Evolutionary conservation across 2,329 filamentous ascomycete species (phyloP).

Genomic region (Cadophora sp.): DNA sequence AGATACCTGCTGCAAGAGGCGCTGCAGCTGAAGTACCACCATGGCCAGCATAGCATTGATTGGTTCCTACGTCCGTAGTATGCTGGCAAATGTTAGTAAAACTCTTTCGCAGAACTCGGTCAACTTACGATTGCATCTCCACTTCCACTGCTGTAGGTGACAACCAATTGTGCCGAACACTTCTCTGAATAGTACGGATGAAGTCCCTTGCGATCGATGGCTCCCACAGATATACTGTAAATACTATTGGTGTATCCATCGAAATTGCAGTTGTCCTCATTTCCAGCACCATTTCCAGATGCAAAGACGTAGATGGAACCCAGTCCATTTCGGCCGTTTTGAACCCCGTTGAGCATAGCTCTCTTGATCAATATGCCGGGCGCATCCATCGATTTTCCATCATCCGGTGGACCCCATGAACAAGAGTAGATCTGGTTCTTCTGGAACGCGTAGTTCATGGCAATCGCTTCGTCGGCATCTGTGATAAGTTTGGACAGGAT

Average conservation of each 20-base stretch:
- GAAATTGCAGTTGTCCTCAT: constrained; percentile 97
- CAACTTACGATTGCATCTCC: constrained; percentile 77
- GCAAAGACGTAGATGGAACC: constrained; percentile 97
- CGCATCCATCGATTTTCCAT: constrained; percentile 91
- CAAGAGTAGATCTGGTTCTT: constrained; percentile 98
- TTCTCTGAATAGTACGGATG: constrained; percentile 97
- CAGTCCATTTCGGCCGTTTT: constrained; percentile 81
- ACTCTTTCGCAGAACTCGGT: not conserved
- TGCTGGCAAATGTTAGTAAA: constrained; percentile 57
- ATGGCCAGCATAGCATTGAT: constrained; percentile 81
- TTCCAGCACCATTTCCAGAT: constrained; percentile 87
- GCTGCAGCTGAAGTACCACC: constrained; percentile 96
- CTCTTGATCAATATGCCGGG: constrained; percentile 86
- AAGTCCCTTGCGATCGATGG: constrained; percentile 83
- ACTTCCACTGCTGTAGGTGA: constrained; percentile 93
- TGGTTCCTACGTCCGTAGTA: constrained; percentile 90
- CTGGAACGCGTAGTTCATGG: constrained; percentile 91
- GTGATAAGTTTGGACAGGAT: constrained; percentile 91
- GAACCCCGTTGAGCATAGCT: constrained; percentile 91
- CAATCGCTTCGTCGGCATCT: constrained; percentile 89
- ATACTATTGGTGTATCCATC: constrained; percentile 99
- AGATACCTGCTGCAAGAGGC: constrained; percentile 89
- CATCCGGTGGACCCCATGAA: constrained; percentile 96
- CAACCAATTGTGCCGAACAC: constrained; percentile 93
- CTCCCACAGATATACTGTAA: constrained; percentile 96